Conservation (phyloP, 2,329 filamentous ascomycete genomes). For the Grosmannia huntii region DNA sequence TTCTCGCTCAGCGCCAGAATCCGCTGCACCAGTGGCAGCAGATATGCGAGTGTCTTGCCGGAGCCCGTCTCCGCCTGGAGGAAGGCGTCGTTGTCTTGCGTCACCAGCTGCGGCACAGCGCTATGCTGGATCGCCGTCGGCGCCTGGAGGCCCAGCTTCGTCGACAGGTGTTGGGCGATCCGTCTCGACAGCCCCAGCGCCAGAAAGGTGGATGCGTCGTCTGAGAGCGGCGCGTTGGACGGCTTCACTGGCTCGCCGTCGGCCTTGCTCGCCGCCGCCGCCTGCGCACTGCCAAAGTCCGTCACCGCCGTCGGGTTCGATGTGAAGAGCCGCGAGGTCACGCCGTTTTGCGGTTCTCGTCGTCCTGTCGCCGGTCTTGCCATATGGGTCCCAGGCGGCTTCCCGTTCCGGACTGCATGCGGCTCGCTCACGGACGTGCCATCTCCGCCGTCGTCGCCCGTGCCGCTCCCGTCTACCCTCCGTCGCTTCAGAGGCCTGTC, state of each 20-base stretch:
- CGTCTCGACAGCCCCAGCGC: slow-evolving; percentile 70
- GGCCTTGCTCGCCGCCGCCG: slow-evolving; percentile 28
- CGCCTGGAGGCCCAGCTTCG: slow-evolving; percentile 77
- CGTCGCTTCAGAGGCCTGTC: slow-evolving; percentile 16
- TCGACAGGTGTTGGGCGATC: slow-evolving; percentile 68
- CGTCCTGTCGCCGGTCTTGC: not conserved
- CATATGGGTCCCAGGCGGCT: not conserved
- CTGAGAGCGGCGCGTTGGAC: slow-evolving; percentile 80
- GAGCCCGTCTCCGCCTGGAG: slow-evolving; percentile 96
- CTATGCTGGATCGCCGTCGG: slow-evolving; percentile 93
- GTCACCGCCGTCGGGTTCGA: slow-evolving; percentile 70
- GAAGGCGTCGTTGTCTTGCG: slow-evolving; percentile 79
- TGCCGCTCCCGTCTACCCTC: slow-evolving; percentile 15
- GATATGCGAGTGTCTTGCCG: slow-evolving; percentile 92
- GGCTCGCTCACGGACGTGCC: not conserved
- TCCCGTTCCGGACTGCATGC: not conserved
- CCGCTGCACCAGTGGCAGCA: slow-evolving; percentile 81
- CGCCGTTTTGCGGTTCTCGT: slow-evolving; percentile 15
- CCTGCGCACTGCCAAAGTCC: slow-evolving; percentile 29
- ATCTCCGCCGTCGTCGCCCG: slow-evolving; percentile 6
- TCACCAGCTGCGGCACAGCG: slow-evolving; percentile 67
- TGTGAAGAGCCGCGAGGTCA: slow-evolving; percentile 86
- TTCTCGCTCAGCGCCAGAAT: slow-evolving; percentile 62
- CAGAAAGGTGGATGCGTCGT: slow-evolving; percentile 75
- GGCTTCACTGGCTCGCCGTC: slow-evolving; percentile 50